A percentile compares a stretch with the other conserved stretches of the same genome.
phyloP scores from a whole-genome alignment of 2,329 filamentous ascomycete genomes.

The Pyrenochaeta sp. region DNA sequence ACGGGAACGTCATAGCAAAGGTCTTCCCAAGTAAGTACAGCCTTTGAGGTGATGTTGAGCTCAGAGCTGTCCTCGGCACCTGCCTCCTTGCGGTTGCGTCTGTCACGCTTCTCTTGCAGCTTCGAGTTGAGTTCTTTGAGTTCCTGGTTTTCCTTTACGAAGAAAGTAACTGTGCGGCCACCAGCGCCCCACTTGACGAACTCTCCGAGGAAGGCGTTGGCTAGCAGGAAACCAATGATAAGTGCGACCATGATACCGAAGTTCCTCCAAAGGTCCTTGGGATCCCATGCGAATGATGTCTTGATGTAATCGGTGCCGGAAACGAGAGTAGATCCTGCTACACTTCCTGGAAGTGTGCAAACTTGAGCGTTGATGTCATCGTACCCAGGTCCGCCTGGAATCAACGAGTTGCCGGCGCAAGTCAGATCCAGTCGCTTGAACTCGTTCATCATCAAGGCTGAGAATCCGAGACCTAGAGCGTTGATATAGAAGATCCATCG shows the following conservation, averaged over 20 bases:
- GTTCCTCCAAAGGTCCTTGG: constrained; percentile 73
- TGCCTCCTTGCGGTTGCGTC: constrained; percentile 56
- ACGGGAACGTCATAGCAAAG: constrained; percentile 75
- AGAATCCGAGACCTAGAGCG: constrained; percentile 78
- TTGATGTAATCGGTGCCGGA: constrained; percentile 74
- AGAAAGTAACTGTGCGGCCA: constrained; percentile 82
- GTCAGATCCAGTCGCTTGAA: constrained; percentile 73
- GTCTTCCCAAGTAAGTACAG: constrained; percentile 65
- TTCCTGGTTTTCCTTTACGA: constrained; percentile 73
- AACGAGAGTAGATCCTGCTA: constrained; percentile 68
- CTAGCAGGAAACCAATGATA: constrained; percentile 75
- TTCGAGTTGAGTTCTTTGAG: constrained; percentile 70
- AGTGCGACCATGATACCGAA: constrained; percentile 73
- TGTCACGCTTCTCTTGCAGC: constrained; percentile 66
- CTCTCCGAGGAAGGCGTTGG: constrained; percentile 80
- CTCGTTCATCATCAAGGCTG: constrained; percentile 85
- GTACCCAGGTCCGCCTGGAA: constrained; percentile 76
- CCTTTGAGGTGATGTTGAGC: constrained; percentile 61
- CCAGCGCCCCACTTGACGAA: constrained; percentile 78
- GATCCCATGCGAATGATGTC: constrained; percentile 71
- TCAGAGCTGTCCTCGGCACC: constrained; percentile 53
- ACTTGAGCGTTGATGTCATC: constrained; percentile 76
- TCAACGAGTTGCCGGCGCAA: constrained; percentile 71
- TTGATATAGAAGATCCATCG: constrained; percentile 85
- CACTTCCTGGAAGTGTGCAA: constrained; percentile 79